Evolutionary conservation across 257 asterid genomes (phyloP).

Genomic region (Fraxinus quadrangulata): DNA sequence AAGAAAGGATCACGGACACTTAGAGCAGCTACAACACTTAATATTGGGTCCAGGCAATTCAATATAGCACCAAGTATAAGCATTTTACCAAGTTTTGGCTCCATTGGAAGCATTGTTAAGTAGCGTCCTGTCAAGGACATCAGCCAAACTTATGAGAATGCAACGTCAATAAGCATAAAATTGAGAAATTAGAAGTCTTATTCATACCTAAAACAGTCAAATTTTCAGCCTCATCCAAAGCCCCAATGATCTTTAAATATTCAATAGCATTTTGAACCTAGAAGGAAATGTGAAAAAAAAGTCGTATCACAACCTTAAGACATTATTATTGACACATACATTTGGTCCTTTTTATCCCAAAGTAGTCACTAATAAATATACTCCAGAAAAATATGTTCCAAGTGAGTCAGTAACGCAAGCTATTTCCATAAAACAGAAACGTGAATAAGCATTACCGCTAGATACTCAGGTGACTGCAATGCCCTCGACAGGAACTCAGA

Average conservation of each 20-base stretch:
- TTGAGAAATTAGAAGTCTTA: constrained; percentile 15
- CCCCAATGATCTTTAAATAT: constrained; percentile 84
- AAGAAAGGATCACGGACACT: constrained; percentile 95
- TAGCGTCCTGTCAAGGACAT: constrained; percentile 65
- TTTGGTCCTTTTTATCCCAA: constrained; percentile 17
- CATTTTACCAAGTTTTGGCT: constrained; percentile 98
- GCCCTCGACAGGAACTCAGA: constrained; percentile 83
- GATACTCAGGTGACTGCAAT: constrained; percentile 85
- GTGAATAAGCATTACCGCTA: constrained; percentile 64
- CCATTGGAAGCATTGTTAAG: constrained; percentile 92
- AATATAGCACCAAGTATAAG: constrained; percentile 83
- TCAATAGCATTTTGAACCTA: constrained; percentile 95
- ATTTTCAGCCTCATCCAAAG: constrained; percentile 85
- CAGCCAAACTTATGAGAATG: constrained; percentile 28
- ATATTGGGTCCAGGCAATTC: constrained; percentile 90
- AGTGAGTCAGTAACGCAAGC: constrained; percentile 8
- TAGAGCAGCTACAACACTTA: constrained; percentile 86
- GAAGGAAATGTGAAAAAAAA: constrained; percentile 23
- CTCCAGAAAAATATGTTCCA: constrained; percentile 9
- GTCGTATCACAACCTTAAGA: constrained; percentile 13
- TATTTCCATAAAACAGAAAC: constrained; percentile 26
- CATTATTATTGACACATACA: constrained; percentile 17
- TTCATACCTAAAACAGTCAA: constrained; percentile 78
- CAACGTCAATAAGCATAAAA: constrained; percentile 26
- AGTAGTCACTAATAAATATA: background rate